phyloP scores from a whole-genome alignment of 1,139 yeast species.

The Candida neerlandica region DNA sequence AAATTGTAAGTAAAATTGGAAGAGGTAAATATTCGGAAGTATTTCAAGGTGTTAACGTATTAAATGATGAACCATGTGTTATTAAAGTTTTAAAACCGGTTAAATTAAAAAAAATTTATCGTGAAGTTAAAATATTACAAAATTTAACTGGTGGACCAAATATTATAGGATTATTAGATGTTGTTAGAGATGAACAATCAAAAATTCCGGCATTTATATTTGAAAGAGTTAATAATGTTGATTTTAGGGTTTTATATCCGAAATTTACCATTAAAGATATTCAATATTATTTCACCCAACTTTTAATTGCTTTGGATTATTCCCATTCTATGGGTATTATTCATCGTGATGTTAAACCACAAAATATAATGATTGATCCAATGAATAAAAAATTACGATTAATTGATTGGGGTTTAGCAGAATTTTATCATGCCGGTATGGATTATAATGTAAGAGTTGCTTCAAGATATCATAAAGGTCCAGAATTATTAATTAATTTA shows the following conservation, averaged over 20 bases:
- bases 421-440: conserved; percentile 75
- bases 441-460: conserved; percentile 84
- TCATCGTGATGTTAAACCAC: conserved; percentile 85
- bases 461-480: conserved; percentile 79
- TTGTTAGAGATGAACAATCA: conserved; percentile 72
- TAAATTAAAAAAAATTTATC: conserved; percentile 73
- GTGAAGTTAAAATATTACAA: conserved; percentile 76
- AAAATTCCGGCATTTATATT: conserved; percentile 77
- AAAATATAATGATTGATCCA: conserved; percentile 83
- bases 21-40: conserved; percentile 98
- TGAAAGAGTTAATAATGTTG: conserved; percentile 71
- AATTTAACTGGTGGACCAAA: conserved; percentile 78
- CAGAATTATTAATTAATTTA: conserved; percentile 71
- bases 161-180: conserved; percentile 66
- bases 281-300: conserved; percentile 69
- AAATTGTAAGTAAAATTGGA: conserved; percentile 89
- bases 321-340: conserved; percentile 83
- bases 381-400: conserved; percentile 59
- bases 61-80: conserved; percentile 56
- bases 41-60: conserved; percentile 64
- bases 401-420: conserved; percentile 87
- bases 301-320: conserved; percentile 71
- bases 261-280: conserved; percentile 63
- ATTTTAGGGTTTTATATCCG: conserved; percentile 72
- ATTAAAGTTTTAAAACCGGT: conserved; percentile 81